Conservation (phyloP, 495 filamentous ascomycete species). For the Sabuloglossum arenarium region DNA sequence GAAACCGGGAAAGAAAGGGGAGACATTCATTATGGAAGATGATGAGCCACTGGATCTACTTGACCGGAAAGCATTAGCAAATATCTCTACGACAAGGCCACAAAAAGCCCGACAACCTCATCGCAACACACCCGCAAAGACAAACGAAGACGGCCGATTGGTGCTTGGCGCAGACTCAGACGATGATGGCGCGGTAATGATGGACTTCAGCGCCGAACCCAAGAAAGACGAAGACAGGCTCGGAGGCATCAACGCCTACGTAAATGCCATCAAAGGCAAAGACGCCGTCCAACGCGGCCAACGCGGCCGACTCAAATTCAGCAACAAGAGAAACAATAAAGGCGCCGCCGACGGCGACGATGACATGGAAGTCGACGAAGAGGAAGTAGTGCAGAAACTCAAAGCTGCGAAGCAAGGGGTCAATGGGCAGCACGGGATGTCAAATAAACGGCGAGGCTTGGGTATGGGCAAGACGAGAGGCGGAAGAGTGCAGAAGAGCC, state of each 20-base stretch:
- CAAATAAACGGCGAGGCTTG: not conserved
- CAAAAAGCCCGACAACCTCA: slow-evolving; percentile 24
- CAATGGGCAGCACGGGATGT: not conserved
- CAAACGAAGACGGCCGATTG: slow-evolving; percentile 73
- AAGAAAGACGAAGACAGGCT: slow-evolving; percentile 22
- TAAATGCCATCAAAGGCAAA: slow-evolving; percentile 68
- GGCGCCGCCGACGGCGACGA: slow-evolving; percentile 35
- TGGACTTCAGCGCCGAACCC: slow-evolving; percentile 28
- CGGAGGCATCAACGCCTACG: slow-evolving; percentile 71
- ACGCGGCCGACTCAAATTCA: slow-evolving; percentile 75
- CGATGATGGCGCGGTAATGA: slow-evolving; percentile 28
- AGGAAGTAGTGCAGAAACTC: slow-evolving; percentile 22
- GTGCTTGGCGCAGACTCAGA: slow-evolving; percentile 31
- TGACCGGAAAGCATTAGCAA: slow-evolving; percentile 67
- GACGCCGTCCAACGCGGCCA: slow-evolving; percentile 66
- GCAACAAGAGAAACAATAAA: slow-evolving; percentile 38
- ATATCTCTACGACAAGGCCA: slow-evolving; percentile 83
- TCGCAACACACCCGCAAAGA: slow-evolving; percentile 41
- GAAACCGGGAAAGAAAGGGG: slow-evolving; percentile 25
- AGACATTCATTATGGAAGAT: slow-evolving; percentile 69
- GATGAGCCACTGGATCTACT: slow-evolving; percentile 89
- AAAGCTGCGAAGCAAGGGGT: slow-evolving; percentile 27
- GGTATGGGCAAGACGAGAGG: not conserved
- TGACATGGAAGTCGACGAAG: slow-evolving; percentile 55
- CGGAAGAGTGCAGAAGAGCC: slow-evolving; percentile 1